These are phyloP conservation scores for Talaromyces sp. DNA, from an alignment of 2,329 filamentous ascomycete genomes.

Conservation along the genomic window DNA sequence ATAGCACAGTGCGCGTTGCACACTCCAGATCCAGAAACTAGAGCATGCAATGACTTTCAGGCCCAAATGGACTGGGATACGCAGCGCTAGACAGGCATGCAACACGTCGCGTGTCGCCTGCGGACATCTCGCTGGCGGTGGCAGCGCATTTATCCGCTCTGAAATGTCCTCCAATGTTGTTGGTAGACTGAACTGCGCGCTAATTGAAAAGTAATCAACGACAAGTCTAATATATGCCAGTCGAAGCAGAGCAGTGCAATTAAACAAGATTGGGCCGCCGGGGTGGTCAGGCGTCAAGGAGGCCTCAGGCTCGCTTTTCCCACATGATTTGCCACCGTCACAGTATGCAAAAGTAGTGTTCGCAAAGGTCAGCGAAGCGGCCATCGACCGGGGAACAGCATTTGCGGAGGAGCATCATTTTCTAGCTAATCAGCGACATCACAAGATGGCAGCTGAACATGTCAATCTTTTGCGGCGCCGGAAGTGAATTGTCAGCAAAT, in stretches of 20 bases:
- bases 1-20: not conserved
- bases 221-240: constrained; percentile 14
- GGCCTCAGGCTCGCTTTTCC: constrained; percentile 44
- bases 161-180: no score
- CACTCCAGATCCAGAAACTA: not conserved
- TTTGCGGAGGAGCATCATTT: no score
- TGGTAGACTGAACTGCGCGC: no score
- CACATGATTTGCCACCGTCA: constrained; percentile 1
- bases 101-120: not conserved
- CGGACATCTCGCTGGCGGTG: no score
- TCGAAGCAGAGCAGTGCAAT: constrained; percentile 14
- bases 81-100: not conserved
- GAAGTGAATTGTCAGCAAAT: no score
- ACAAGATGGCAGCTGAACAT: no score
- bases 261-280: constrained; percentile 12
- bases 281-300: constrained; percentile 34
- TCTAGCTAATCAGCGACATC: no score
- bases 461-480: no score
- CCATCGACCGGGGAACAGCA: no score
- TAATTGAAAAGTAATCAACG: not conserved
- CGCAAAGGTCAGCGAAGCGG: no score
- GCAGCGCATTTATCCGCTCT: no score
- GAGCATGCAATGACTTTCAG: not conserved
- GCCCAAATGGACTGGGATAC: not conserved
- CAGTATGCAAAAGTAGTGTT: not conserved